Base-by-base conservation (phyloP, 192 early-diverging fungal species). In the Coemansia sp. region DNA sequence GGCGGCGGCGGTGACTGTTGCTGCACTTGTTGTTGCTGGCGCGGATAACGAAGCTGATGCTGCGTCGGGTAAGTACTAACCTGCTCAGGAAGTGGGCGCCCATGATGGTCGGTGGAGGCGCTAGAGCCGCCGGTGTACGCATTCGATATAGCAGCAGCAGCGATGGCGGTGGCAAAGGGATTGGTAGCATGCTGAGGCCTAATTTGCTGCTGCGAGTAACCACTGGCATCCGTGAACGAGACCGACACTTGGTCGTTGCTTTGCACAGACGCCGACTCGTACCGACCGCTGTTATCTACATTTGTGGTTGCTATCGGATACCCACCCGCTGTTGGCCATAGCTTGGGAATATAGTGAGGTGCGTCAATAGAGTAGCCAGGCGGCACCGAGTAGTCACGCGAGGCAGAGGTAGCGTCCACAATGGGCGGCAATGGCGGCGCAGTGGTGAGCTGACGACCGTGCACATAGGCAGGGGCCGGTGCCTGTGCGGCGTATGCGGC, bases 221-320 rank as follows among this genome's bases (percentile, higher is more conserved):
- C 70, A 63, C 80, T 82, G 52, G 65, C 73, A 16, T 82, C 80
- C 6, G 80, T 82, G 43, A 72, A 44, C 20, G 80, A 74, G 41
- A 66, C 72, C 20, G 80, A 82, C 60, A 74, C 68, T 62, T 82
- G 80, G 55, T 77, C 76, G 63, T 77, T 82, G 66, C 76, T 82
- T 64, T 69, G 68, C 2, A 66, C 76, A 42, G 76, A 77, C 4
- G 69, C 66, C 8, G 70, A 73, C 65, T 82, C 80, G 33, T 68
- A 60, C n/a, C 80, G 65, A 20, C 29, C 52, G 46, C 54, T 62
- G 62, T 64, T 43, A 8, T 70, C 71, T 29, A 68, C 68, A 22
- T 43, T 41, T 15, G 42, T 66, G 41, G 66, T 34, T 12, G 69
- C 72, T 65, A 64, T 20, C n/a, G 66, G 70, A 51, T 77, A 77